Evolutionary conservation across 2,329 filamentous ascomycete genomes (phyloP), one percentile per base, ranked within the genome.

Genomic region (Fusarium sp.): DNA sequence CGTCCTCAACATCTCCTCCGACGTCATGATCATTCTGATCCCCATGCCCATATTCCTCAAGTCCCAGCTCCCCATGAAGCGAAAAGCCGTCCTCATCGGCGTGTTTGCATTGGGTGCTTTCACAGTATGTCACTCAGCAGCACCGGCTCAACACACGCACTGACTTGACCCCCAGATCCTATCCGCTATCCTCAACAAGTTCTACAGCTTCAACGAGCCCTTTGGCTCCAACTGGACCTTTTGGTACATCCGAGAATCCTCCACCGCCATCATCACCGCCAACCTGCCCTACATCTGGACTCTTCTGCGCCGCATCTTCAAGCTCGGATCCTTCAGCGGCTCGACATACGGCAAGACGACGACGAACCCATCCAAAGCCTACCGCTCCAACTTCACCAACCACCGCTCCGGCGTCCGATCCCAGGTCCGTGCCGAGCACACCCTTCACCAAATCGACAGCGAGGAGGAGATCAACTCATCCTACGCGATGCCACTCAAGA

Each of bases 1-100:
- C 2, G 77, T 80, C 5, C 81, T 88, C 69, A 88, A 89, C 64
- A 82, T 88, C 44, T 81, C 82, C 3, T 86, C 84, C 25, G 86
- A 88, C 61, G 34, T 87, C 3, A 79, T 85, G 75, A 87, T 89
- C 69, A 81, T 88, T 26, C 68, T 79, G 4, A 81, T 88, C 19
- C 84, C 85, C 1, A 77, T 88, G 61, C 85, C 85, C 2, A 64
- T 83, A 25, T 76, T 88, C 25, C 63, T 83, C 10, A 78, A 78
- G 25, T 79, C 85, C 1, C 78, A 80, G 41, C 75, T 88, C 3
- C 74, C 78, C 6, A 36, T 76, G 2, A 83, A 79, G 69, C 81
- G 84, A 67, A 88, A 88, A 72, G 49, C 81, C 0, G 77, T 85
- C 1, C 77, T 88, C 1, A 76, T 76, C 43, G 71, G 70, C 5